Percentiles rank a stretch among this genome's conserved stretches.
phyloP scores from a whole-genome alignment of 805 yeast species.

The Lachancea fermentati region DNA sequence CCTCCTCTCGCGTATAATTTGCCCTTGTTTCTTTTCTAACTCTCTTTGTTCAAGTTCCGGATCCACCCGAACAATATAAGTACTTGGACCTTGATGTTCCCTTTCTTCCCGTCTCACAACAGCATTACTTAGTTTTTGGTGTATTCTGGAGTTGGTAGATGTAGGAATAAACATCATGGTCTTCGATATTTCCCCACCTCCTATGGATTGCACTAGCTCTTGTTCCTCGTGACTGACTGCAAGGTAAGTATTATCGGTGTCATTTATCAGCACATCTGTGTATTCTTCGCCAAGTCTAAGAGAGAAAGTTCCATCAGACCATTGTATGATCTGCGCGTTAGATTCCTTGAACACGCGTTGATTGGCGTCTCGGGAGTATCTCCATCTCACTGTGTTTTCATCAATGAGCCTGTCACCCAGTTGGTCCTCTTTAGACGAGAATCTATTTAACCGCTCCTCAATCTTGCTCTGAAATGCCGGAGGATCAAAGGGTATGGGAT shows the following conservation, averaged over 20 bases:
- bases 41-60: constrained; percentile 64
- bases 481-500: constrained; percentile 85
- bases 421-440: constrained; percentile 39
- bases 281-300: constrained; percentile 82
- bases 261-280: constrained; percentile 67
- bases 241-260: constrained; percentile 64
- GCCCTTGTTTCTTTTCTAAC: constrained; percentile 61
- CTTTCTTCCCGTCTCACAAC: constrained; percentile 38
- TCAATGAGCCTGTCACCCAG: constrained; percentile 62
- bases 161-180: constrained; percentile 79
- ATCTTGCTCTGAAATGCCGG: constrained; percentile 49
- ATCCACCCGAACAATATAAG: constrained; percentile 44
- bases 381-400: constrained; percentile 90
- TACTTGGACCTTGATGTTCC: constrained; percentile 35
- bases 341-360: constrained; percentile 74
- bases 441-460: constrained; percentile 33
- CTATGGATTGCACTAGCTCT: constrained; percentile 55
- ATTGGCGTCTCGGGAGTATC: constrained; percentile 73
- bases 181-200: constrained; percentile 59
- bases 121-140: constrained; percentile 69
- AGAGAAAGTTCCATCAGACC: constrained; percentile 91
- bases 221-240: constrained; percentile 65
- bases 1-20: constrained; percentile 60
- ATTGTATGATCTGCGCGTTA: constrained; percentile 82
- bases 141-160: constrained; percentile 82